A percentile compares a stretch with the other conserved stretches of the same genome.
phyloP scores from a whole-genome alignment of 2,329 filamentous ascomycete genomes.

The Aspergillus bombycis region DNA sequence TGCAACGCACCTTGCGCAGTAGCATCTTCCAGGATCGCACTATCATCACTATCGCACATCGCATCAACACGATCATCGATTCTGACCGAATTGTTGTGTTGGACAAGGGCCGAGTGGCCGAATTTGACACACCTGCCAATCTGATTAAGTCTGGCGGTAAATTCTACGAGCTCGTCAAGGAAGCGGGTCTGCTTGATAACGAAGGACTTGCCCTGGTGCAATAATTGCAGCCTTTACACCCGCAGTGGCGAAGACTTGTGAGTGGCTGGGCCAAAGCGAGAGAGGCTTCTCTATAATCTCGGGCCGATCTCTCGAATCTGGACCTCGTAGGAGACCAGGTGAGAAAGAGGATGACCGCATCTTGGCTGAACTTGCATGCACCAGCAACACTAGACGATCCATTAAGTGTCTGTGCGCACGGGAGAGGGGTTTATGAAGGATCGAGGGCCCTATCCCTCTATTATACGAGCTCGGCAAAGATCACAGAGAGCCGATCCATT shows the following conservation, averaged over 20 bases:
- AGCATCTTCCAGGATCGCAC: constrained; percentile 83
- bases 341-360: constrained; percentile 10
- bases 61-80: constrained; percentile 94
- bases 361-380: constrained; percentile 8
- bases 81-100: constrained; percentile 90
- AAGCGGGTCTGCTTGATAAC: constrained; percentile 73
- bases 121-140: constrained; percentile 85
- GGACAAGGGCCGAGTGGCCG: constrained; percentile 84
- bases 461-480: constrained; percentile 1
- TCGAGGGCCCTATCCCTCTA: not conserved
- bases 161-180: constrained; percentile 89
- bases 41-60: constrained; percentile 97
- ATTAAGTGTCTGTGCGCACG: constrained; percentile 14
- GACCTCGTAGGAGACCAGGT: not conserved
- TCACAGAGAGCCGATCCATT: not conserved
- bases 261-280: constrained; percentile 10
- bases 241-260: constrained; percentile 8
- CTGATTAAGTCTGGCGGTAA: constrained; percentile 75
- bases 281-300: not conserved
- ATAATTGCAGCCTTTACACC: constrained; percentile 8
- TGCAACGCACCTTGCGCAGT: constrained; percentile 66
- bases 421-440: constrained; percentile 7
- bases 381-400: constrained; percentile 6
- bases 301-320: constrained; percentile 10
- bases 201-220: constrained; percentile 37